phyloP scores from a whole-genome alignment of 768 basidiomycete species.

The Phanerochaete sordida region DNA sequence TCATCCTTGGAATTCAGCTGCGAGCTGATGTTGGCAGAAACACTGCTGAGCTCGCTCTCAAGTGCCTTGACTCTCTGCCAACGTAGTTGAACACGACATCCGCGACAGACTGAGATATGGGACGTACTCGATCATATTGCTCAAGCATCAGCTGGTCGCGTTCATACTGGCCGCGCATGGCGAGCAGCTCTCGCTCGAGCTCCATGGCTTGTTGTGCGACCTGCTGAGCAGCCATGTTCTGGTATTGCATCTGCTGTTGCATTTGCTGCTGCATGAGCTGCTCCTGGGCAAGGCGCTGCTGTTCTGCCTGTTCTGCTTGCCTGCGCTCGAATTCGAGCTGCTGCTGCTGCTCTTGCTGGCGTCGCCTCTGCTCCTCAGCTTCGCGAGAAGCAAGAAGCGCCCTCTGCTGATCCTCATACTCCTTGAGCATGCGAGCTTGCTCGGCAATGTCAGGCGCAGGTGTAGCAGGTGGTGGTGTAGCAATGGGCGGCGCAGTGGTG shows the following conservation, averaged over 20 bases:
- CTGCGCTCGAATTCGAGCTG: constrained; percentile 88
- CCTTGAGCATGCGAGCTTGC: constrained; percentile 90
- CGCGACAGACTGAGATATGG: not conserved
- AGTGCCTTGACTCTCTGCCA: constrained; percentile 89
- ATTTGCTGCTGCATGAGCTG: constrained; percentile 81
- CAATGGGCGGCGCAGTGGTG: constrained; percentile 38
- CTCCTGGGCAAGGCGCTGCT: constrained; percentile 86
- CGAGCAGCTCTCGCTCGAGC: constrained; percentile 85
- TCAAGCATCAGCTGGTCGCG: constrained; percentile 96
- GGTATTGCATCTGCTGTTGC: constrained; percentile 52
- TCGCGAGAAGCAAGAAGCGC: constrained; percentile 79
- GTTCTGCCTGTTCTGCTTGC: constrained; percentile 83
- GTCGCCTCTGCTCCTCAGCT: constrained; percentile 76
- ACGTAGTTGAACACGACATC: not conserved
- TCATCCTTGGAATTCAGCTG: constrained; percentile 94
- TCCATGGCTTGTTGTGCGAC: constrained; percentile 74
- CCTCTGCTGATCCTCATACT: constrained; percentile 95
- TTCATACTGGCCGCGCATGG: constrained; percentile 95
- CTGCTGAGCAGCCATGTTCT: constrained; percentile 72
- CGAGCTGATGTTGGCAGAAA: constrained; percentile 72
- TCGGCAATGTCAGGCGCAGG: constrained; percentile 81
- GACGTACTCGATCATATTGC: constrained; percentile 89
- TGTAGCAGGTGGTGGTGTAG: constrained; percentile 65
- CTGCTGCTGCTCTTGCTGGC: constrained; percentile 73
- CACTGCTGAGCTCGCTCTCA: constrained; percentile 80